Evolutionary conservation across 768 basidiomycete species (phyloP), one percentile per base, ranked within the genome.

Genomic region (Termitomyces sp.): DNA sequence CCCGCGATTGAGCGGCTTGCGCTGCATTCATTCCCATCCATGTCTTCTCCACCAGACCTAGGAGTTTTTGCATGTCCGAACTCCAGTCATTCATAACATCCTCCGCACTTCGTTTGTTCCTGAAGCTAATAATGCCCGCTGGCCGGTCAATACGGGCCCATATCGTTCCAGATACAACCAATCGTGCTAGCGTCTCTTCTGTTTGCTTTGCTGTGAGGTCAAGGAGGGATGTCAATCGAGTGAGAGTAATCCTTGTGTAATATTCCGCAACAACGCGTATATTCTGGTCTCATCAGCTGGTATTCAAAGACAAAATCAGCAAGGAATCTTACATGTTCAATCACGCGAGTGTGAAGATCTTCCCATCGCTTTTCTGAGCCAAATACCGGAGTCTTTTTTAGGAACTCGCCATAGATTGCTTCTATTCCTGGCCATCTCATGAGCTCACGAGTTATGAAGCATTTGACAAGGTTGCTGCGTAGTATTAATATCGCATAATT

Each of bases 81-180:
- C 93, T 95, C 96, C 97, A 99, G 60, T 93, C 92, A 68, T 98
- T 98, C 87, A 99, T 88, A 5, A 94, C 88, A 65, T 97, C 94
- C 68, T 98, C 95, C 1, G 91, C 83, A 55, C 80, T 86, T 63
- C 86, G 85, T 72, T 88, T 90, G 64, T 80, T 83, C 64, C 85
- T 84, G 80, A 99, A 99, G 68, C 79, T 88, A 56, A 99, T 84
- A 55, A 98, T 82, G 4, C 94, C 95, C 3, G 88, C 79, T 51
- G 94, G 94, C 56, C 97, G 84, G 72, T 99, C 96, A 62, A 93
- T 87, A 51, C 93, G 86, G 28, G 97, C 97, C 85, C 91, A 96
- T 44, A 99, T 85, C 8, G 90, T 92, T 58, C 91, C 91, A 28
- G 90, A 89, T 33, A 94, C 92, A 8, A 98, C 97, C 31, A 99